Evolutionary conservation across 2,329 filamentous ascomycete species (phyloP).

Genomic region (Hymenotorrendiella dingleyae): DNA sequence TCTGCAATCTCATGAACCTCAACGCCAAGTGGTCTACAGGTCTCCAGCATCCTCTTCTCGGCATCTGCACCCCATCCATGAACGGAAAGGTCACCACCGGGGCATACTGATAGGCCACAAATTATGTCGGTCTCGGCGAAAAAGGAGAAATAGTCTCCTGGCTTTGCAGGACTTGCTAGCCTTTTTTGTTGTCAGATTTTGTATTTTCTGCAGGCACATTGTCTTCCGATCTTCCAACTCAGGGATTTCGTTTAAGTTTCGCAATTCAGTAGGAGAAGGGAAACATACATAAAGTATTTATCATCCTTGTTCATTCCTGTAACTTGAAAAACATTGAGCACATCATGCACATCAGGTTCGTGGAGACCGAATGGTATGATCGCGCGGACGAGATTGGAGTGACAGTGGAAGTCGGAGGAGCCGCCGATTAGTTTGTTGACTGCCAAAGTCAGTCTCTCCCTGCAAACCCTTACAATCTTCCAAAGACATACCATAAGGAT

Average conservation of each 20-base stretch:
- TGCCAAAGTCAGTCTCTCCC: background rate
- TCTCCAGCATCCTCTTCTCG: conserved; percentile 61
- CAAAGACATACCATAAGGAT: conserved; percentile 57
- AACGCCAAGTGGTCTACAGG: conserved; percentile 68
- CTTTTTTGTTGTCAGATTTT: conserved; percentile 12
- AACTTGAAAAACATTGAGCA: conserved; percentile 82
- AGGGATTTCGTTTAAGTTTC: background rate
- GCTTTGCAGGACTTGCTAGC: conserved; percentile 41
- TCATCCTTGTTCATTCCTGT: conserved; percentile 69
- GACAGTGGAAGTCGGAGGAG: conserved; percentile 70
- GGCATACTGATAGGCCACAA: conserved; percentile 62
- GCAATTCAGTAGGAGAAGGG: background rate
- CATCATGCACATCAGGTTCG: conserved; percentile 76
- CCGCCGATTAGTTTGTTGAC: conserved; percentile 62
- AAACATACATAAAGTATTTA: conserved; percentile 61
- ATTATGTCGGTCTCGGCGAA: conserved; percentile 70
- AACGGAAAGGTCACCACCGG: conserved; percentile 73
- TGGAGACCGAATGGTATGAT: conserved; percentile 61
- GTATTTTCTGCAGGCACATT: too few relatives aligned
- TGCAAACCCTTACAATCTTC: background rate
- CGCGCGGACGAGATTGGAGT: conserved; percentile 72
- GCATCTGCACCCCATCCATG: conserved; percentile 72
- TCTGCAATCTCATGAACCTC: conserved; percentile 59
- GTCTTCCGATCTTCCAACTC: too few relatives aligned
- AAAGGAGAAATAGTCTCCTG: conserved; percentile 56